These are phyloP conservation scores for Aspergillus sp. DNA, from an alignment of 2,329 filamentous ascomycete species.

Conservation along the genomic window DNA sequence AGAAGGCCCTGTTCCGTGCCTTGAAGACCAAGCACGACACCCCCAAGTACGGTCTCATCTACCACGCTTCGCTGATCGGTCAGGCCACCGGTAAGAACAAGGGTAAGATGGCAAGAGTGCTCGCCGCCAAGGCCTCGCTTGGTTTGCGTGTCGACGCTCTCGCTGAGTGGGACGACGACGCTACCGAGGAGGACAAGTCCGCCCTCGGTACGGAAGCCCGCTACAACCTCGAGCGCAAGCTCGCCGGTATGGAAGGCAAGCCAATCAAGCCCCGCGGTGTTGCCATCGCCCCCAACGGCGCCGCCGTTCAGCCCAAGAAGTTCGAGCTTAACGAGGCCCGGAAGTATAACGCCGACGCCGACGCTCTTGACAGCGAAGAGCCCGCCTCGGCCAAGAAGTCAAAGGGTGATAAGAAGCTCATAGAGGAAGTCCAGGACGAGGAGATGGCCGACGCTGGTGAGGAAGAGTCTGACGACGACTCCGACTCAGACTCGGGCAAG, in stretches of 20 bases:
- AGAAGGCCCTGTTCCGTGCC: slow-evolving; percentile 97
- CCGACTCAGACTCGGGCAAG: slow-evolving; percentile 23
- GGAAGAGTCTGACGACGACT: slow-evolving; percentile 22
- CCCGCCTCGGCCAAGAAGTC: slow-evolving; percentile 40
- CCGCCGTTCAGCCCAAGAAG: slow-evolving; percentile 60
- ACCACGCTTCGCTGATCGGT: slow-evolving; percentile 86
- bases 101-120: slow-evolving; percentile 96
- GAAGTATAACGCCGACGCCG: slow-evolving; percentile 92
- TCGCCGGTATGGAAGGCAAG: slow-evolving; percentile 72
- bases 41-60: slow-evolving; percentile 94
- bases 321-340: slow-evolving; percentile 78
- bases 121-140: slow-evolving; percentile 87
- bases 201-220: slow-evolving; percentile 62
- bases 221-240: slow-evolving; percentile 43
- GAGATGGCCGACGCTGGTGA: slow-evolving; percentile 39
- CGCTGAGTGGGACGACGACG: slow-evolving; percentile 67
- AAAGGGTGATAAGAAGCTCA: slow-evolving; percentile 43
- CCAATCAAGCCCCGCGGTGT: slow-evolving; percentile 70
- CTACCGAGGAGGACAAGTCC: slow-evolving; percentile 83
- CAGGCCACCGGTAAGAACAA: slow-evolving; percentile 98
- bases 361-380: slow-evolving; percentile 68
- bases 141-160: slow-evolving; percentile 90
- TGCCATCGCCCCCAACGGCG: slow-evolving; percentile 67
- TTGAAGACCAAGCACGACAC: slow-evolving; percentile 99
- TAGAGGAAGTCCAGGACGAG: slow-evolving; percentile 40